Percentiles rank a stretch among this genome's conserved stretches.
phyloP scores from a whole-genome alignment of 352 stramenopile genomes.

The Pythium dissimile region DNA sequence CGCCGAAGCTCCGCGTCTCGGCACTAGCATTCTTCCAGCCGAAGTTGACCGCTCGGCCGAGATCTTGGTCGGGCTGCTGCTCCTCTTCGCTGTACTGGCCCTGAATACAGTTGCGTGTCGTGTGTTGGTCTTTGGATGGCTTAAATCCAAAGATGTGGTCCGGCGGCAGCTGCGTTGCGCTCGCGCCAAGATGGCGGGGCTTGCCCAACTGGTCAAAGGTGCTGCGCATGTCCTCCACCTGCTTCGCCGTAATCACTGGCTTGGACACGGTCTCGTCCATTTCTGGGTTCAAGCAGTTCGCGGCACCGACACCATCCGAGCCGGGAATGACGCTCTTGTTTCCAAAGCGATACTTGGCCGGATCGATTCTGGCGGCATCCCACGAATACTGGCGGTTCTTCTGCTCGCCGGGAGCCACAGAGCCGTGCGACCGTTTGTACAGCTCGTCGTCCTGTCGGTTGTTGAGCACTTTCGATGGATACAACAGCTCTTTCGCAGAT shows the following conservation, averaged over 20 bases:
- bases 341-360: constrained; percentile 69
- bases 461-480: constrained; percentile 58
- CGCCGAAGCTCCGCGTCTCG: constrained; percentile 66
- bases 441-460: constrained; percentile 53
- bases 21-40: constrained; percentile 81
- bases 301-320: constrained; percentile 47
- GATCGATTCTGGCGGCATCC: constrained; percentile 61
- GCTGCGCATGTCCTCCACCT: constrained; percentile 73
- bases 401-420: constrained; percentile 79
- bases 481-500: constrained; percentile 83
- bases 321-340: constrained; percentile 37
- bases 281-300: constrained; percentile 60
- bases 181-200: constrained; percentile 53
- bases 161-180: constrained; percentile 29
- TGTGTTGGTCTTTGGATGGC: constrained; percentile 44
- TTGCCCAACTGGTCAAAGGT: constrained; percentile 74
- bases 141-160: constrained; percentile 68
- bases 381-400: constrained; percentile 84
- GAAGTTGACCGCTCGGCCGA: constrained; percentile 78
- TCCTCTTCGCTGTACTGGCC: constrained; percentile 77
- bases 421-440: constrained; percentile 80
- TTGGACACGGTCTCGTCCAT: constrained; percentile 52
- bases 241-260: constrained; percentile 45
- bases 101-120: constrained; percentile 75
- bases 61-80: constrained; percentile 75